Evolutionary conservation across 139 green algal species (phyloP), one percentile per base, ranked within the genome.

Genomic region (Pedinophyceae sp.): DNA sequence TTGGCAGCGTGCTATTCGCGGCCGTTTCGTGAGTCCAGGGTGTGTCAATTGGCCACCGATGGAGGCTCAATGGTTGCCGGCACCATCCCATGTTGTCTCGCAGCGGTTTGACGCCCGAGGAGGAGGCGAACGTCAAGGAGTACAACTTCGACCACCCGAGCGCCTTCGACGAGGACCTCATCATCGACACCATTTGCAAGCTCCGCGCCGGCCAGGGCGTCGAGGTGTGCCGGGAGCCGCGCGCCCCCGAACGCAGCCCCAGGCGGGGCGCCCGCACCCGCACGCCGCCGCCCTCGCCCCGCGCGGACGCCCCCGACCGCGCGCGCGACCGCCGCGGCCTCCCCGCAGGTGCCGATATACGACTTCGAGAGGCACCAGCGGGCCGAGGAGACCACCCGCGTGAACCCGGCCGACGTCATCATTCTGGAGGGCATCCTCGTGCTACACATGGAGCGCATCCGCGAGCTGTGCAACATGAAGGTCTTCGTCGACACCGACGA

Each of bases 361-460:
- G 90, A 98, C 71, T 98, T 97, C 57, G 67, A 65, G 17, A 79
- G 52, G 15, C 88, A 96, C 67, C 64, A 73, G 51, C 74, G 89
- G 6, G 60, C 38, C 34, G 15, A 39, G 3, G 62, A 82, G 39
- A 75, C 59, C 7, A 73, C 70, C 2, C 50, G 60, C 13, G 70
- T 93, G n/a, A 65, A 88, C n/a, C 76, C 81, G 13, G 89, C 82
- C 20, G 84, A 96, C 50, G 88, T 98, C 40, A 74, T 97, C 28
- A 89, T 98, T 54, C 69, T 98, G 1, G 89, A 98, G 65, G 88
- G 89, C 60, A 96, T 96, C 62, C 66, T 97, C 55, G 81, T 95
- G 52, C 72, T 95, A 50, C 73, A 86, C 62, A 87, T 93, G 62
- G 57, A 74, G 52, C 62, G 77, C 25, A 56, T 96, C 10, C 68